Conservation (phyloP, 1,284 basidiomycete species). For the Puccinia horiana region DNA sequence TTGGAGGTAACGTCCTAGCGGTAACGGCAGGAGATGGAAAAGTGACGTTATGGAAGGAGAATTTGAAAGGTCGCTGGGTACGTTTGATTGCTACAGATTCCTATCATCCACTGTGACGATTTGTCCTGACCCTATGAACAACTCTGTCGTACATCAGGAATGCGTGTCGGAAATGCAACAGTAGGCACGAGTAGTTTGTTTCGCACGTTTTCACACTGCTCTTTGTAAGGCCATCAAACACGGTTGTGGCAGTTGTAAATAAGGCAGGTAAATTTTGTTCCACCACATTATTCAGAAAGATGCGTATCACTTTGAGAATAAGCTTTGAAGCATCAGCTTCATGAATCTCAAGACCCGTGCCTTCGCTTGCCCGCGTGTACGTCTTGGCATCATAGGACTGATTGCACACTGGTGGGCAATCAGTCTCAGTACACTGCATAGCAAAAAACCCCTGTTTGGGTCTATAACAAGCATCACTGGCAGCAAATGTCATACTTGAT, state of each 20-base stretch:
- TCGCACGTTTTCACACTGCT: background rate
- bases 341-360: no score
- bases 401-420: no score
- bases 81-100: slow-evolving; percentile 66
- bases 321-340: no score
- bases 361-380: no score
- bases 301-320: no score
- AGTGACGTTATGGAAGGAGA: slow-evolving; percentile 98
- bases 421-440: no score
- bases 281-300: background rate
- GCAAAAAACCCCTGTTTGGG: no score
- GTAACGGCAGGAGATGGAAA: slow-evolving; percentile 98
- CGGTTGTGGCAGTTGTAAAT: background rate
- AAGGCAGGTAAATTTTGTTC: background rate
- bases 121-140: background rate
- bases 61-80: slow-evolving; percentile 89
- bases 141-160: slow-evolving; percentile 19
- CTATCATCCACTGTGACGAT: background rate
- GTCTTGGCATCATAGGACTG: no score
- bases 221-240: background rate
- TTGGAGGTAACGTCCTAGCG: slow-evolving; percentile 92
- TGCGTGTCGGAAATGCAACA: slow-evolving; percentile 47
- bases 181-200: background rate
- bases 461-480: no score
- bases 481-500: no score